These are phyloP conservation scores for Aurinia saxatilis DNA, from an alignment of 345 rosid genomes.

Conservation along the genomic window DNA sequence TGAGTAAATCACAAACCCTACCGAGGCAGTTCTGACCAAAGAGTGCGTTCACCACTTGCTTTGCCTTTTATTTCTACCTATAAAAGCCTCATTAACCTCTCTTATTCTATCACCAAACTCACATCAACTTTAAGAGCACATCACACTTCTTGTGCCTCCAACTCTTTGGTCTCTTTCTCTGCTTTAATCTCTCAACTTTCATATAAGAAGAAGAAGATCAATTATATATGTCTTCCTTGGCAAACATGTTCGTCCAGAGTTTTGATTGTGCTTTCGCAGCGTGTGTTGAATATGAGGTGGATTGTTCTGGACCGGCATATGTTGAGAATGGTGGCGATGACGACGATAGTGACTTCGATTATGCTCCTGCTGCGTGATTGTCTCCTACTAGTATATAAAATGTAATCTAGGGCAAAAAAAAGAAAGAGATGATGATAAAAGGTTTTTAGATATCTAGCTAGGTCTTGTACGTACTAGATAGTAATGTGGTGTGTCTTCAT, in stretches of 20 bases:
- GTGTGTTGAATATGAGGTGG: constrained; percentile 12
- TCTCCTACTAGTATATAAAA: neutral
- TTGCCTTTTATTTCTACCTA: constrained; percentile 5
- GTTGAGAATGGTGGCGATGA: constrained; percentile 26
- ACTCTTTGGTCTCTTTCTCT: neutral
- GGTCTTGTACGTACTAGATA: constrained; percentile 1
- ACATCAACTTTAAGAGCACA: neutral
- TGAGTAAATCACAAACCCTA: constrained; percentile 15
- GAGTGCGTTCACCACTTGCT: constrained; percentile 10
- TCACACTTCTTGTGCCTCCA: neutral
- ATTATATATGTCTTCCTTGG: neutral
- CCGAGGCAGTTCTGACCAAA: neutral
- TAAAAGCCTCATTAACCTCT: neutral
- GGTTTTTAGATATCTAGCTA: constrained; percentile 1
- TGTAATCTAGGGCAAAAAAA: neutral
- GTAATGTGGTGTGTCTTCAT: constrained; percentile 12
- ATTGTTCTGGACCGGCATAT: neutral
- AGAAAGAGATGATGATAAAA: neutral
- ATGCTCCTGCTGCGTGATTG: constrained; percentile 25
- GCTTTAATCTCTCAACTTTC: neutral
- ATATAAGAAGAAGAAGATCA: neutral
- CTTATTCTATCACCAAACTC: constrained; percentile 16
- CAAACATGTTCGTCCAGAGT: neutral
- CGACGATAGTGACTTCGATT: constrained; percentile 23
- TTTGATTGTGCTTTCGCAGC: neutral